A percentile compares a stretch with the other conserved stretches of the same genome.
These are phyloP conservation scores for Plasmodium gonderi DNA, from an alignment of 169 alveolate species.

Conservation along the genomic window DNA sequence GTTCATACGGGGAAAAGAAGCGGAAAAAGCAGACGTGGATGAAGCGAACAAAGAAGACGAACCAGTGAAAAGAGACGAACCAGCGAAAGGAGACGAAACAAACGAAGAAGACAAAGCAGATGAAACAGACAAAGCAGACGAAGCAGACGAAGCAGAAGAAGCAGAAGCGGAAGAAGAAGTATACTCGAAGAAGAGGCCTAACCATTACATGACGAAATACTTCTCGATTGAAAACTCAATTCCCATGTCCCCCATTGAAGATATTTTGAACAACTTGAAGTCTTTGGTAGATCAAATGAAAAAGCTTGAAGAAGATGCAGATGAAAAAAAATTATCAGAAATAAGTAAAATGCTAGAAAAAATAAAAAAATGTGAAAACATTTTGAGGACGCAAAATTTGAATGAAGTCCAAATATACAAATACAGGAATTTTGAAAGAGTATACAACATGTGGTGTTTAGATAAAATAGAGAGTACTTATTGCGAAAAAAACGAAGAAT, in stretches of 20 bases:
- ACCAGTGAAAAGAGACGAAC: neutral
- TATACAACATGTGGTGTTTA: constrained; percentile 70
- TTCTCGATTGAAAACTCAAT: constrained; percentile 55
- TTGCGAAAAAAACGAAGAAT: constrained; percentile 2
- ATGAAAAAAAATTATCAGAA: neutral
- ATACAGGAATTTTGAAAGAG: constrained; percentile 64
- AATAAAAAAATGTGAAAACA: constrained; percentile 59
- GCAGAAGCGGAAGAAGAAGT: neutral
- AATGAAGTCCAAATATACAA: constrained; percentile 61
- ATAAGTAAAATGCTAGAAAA: constrained; percentile 44
- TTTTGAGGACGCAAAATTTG: constrained; percentile 52
- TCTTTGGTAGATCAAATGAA: constrained; percentile 7
- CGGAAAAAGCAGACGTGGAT: neutral
- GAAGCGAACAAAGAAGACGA: neutral
- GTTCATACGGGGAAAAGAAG: neutral
- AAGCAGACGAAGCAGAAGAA: neutral
- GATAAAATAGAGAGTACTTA: constrained; percentile 21
- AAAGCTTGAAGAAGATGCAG: constrained; percentile 30
- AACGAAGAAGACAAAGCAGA: neutral
- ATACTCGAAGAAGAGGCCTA: neutral
- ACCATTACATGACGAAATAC: constrained; percentile 28
- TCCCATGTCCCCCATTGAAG: constrained; percentile 70
- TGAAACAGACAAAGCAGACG: neutral
- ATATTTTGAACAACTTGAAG: constrained; percentile 25
- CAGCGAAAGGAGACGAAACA: neutral